Evolutionary conservation across 2,329 filamentous ascomycete species (phyloP).

Genomic region (Sporothrix dimorphospora): DNA sequence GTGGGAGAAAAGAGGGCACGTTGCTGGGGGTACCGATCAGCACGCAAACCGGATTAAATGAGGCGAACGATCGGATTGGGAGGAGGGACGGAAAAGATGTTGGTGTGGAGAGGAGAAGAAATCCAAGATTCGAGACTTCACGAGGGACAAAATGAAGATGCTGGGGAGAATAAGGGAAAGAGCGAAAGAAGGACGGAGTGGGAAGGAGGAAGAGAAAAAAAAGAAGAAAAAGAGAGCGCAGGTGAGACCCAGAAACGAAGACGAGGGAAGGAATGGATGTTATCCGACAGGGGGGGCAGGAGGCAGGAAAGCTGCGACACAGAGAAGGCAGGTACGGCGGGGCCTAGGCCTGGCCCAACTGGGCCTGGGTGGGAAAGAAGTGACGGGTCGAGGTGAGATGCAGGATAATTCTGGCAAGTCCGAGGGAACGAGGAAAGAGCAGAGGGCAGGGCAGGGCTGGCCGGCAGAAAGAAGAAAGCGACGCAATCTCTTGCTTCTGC

Average conservation of each 20-base stretch:
- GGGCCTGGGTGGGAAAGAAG: conserved; percentile 9
- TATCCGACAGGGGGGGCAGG: conserved; percentile 8
- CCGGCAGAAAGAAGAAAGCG: neutral
- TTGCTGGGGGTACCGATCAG: conserved; percentile 22
- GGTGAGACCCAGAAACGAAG: neutral
- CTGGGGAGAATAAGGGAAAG: neutral
- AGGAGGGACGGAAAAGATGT: neutral
- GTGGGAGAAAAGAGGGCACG: conserved; percentile 9
- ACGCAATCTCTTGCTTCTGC: neutral
- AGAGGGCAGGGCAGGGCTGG: neutral
- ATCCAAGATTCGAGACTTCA: neutral
- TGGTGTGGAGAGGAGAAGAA: neutral
- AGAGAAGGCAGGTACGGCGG: conserved; percentile 19
- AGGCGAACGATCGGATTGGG: neutral
- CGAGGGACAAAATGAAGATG: neutral
- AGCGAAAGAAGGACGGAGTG: neutral
- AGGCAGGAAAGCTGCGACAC: conserved; percentile 24
- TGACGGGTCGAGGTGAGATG: conserved; percentile 14
- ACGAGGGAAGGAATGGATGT: conserved; percentile 5
- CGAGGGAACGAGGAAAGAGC: neutral
- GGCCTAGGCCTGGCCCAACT: conserved; percentile 9
- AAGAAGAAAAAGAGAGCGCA: neutral
- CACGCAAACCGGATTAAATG: conserved; percentile 12
- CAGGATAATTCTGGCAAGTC: conserved; percentile 9
- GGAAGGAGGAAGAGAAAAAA: neutral